Base-by-base conservation (phyloP, 2,329 filamentous ascomycete genomes). In the Talaromyces sp. region DNA sequence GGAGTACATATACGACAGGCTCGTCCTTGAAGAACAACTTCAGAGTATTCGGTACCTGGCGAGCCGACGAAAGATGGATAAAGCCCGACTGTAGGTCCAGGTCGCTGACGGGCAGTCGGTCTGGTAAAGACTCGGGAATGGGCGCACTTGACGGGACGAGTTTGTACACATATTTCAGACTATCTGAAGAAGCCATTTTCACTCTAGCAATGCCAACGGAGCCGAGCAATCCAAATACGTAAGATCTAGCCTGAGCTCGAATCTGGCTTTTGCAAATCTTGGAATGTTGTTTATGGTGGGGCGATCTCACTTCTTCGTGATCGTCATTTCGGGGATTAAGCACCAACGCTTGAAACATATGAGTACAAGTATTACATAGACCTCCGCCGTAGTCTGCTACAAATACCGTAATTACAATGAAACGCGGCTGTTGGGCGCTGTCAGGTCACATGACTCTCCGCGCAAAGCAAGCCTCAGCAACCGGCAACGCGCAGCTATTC, bases 21-120 rank as follows among this genome's bases (percentile, higher is more conserved):
- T 78, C 75, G 14, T 77, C 71, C 7, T 73, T 71, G 66, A 78
- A 79, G 64, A 79, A 79, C 37, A 68, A 60, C 27, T 75, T 77
- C 45, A 79, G 63, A 0, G 77, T 79, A 49, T 75, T 76, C n/a
- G 74, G 72, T 9, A 79, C 71, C 58, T 79, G 77, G 6, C 71
- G 68, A 22, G 76, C 73, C 24, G 71, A 76, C 0, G 77, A 79
- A 8, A 79, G 73, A 65, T 79, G 77, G 59, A 79, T 73, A 57
- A 78, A 79, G 47, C 73, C 75, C 7, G 74, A 76, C 24, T 69
- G 66, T 56, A 73, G 63, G 64, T 79, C 77, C 37, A 79, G 65
- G 39, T 77, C 71, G 63, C 76, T 79, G 60, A 78, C 72, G 2
- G 75, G 71, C 27, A 79, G 71, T 37, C 69, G 68, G 11, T 78